Base-by-base conservation (phyloP, 2,329 filamentous ascomycete genomes). In the Diaporthe velutina region DNA sequence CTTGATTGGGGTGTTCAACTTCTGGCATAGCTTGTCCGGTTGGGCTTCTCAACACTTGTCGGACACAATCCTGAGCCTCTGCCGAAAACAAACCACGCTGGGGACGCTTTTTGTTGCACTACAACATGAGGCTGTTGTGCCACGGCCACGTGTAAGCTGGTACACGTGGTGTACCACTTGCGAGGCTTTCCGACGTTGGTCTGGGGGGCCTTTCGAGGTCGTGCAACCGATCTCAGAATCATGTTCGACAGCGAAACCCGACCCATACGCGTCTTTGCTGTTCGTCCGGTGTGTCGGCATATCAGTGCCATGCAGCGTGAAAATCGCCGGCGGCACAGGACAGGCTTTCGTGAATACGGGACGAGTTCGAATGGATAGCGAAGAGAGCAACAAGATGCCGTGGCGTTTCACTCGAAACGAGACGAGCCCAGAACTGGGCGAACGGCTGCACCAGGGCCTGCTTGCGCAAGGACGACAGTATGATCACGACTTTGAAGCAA, bases 391-490 rank as follows among this genome's bases (percentile, higher is more conserved):
- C 48, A 38, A 17, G 22, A 38, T 10, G 33, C 25, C 33, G 22
- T 40, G 45, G n/a, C 33, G 45, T 54, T 52, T 52, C 64, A 67
- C 64, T 67, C 30, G 64, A 67, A 67, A 67, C 45, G 10, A 19
- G 45, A 52, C n/a, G 33, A 40, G 8, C 52, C 7, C 12, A 38
- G 33, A n/a, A 25, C 10, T 48, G 40, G 28, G 40, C 40, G 60
- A 64, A 28, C 25, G 25, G 28, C 25, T 30, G 60, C 25, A 42
- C 40, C n/a, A 13, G 6, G 25, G 2, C 8, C 30, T 52, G 64
- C 48, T 50, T 67, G 64, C 9, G 30, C 33, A 17, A 40, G 10
- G 30, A 28, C 61, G 30, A 28, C 64, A 52, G 45, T 13, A 33
- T 67, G 15, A 28, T 4, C 64, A 25, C n/a, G 45, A 38, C 45